Conservation (phyloP, 768 basidiomycete genomes). For the Xanthoconium purpureum region DNA sequence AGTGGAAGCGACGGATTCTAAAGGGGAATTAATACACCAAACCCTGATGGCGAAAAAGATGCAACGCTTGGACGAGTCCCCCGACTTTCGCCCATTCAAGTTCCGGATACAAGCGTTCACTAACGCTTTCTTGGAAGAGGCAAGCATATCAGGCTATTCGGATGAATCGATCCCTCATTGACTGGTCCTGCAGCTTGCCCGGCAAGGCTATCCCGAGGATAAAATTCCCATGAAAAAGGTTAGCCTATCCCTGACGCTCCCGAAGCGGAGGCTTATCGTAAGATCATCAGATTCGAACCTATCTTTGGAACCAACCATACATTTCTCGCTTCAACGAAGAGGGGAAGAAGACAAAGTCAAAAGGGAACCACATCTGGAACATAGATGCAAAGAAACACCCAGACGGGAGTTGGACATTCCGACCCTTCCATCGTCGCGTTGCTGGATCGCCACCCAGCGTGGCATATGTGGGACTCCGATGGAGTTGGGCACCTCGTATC, state of each 20-base stretch:
- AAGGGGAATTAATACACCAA: constrained; percentile 97
- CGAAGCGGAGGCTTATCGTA: constrained; percentile 14
- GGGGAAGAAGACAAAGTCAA: constrained; percentile 98
- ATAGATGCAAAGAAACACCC: constrained; percentile 86
- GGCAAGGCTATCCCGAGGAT: constrained; percentile 86
- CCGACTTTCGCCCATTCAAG: constrained; percentile 97
- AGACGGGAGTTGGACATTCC: constrained; percentile 81
- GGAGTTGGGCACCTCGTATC: constrained; percentile 89
- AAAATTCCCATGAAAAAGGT: constrained; percentile 98
- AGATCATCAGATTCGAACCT: constrained; percentile 73
- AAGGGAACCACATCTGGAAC: constrained; percentile 99
- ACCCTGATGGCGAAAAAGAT: constrained; percentile 99
- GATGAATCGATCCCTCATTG: constrained; percentile 2
- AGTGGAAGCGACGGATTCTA: constrained; percentile 92
- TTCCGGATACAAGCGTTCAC: constrained; percentile 99
- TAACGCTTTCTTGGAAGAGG: constrained; percentile 90
- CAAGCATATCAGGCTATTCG: constrained; percentile 31
- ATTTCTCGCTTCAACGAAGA: constrained; percentile 98
- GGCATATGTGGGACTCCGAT: constrained; percentile 77
- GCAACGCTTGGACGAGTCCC: constrained; percentile 93
- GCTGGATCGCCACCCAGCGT: constrained; percentile 79
- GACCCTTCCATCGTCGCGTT: constrained; percentile 84
- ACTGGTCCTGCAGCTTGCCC: constrained; percentile 56
- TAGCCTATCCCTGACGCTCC: constrained; percentile 21
- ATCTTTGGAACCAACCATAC: constrained; percentile 91